phyloP scores from a whole-genome alignment of 495 filamentous ascomycete species.

The Podospora tetraspora region DNA sequence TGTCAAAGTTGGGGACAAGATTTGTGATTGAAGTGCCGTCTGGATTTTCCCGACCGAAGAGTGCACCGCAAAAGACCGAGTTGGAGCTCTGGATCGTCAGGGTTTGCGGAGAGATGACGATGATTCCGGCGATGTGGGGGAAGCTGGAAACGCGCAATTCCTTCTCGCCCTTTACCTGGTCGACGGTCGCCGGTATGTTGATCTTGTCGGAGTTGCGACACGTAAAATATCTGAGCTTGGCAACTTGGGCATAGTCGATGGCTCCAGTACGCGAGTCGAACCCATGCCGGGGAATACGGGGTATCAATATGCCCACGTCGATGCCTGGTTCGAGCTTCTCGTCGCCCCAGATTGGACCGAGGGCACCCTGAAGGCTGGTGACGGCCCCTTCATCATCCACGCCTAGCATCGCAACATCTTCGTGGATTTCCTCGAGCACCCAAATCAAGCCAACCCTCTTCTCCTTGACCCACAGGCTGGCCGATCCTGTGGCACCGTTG shows the following conservation, averaged over 20 bases:
- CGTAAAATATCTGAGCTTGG: constrained; percentile 70
- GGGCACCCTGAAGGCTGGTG: constrained; percentile 59
- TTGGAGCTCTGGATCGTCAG: constrained; percentile 86
- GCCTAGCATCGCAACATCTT: constrained; percentile 73
- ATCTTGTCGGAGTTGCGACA: constrained; percentile 66
- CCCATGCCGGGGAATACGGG: constrained; percentile 69
- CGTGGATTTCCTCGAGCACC: constrained; percentile 96
- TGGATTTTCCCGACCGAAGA: constrained; percentile 82
- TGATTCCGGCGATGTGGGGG: constrained; percentile 93
- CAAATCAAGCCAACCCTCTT: constrained; percentile 91
- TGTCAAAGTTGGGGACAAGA: constrained; percentile 82
- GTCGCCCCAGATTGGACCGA: constrained; percentile 75
- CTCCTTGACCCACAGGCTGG: constrained; percentile 97
- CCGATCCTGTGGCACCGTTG: constrained; percentile 83
- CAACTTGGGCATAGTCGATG: constrained; percentile 65
- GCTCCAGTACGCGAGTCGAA: constrained; percentile 58
- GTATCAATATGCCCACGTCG: constrained; percentile 69
- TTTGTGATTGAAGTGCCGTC: constrained; percentile 73
- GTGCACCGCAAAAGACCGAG: constrained; percentile 82
- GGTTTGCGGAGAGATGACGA: constrained; percentile 73
- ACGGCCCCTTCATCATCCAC: constrained; percentile 71
- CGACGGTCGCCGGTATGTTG: constrained; percentile 73
- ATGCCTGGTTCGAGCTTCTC: constrained; percentile 58
- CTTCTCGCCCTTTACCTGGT: constrained; percentile 55
- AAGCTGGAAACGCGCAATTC: constrained; percentile 84